Evolutionary conservation across 768 basidiomycete genomes (phyloP), one percentile per base, ranked within the genome.

Genomic region (Mycena crocata): DNA sequence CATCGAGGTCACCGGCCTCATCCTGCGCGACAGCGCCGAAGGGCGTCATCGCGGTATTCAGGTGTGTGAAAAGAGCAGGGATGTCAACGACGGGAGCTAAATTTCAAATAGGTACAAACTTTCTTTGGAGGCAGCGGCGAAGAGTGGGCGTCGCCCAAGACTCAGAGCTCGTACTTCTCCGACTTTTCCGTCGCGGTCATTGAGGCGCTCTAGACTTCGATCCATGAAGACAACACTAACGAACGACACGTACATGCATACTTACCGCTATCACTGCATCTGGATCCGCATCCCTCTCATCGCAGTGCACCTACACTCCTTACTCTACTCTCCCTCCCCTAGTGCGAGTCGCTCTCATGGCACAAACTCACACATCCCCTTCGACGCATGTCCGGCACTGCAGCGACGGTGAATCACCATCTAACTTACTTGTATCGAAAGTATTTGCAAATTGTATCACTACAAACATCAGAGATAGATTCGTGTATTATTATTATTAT

Each of bases 181-280:
- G 90, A 90, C 75, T 90, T 92, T 77, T 89, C 89, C 10, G 80
- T 89, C 61, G 88, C 89, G 39, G 85, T 91, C 73, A 85, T 82
- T 52, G 76, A 88, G 73, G 76, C 60, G 62, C 77, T 85, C 65
- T 85, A 78, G 75, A 70, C 61, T 37, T 15, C 44, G 23, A 39
- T 10, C 21, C 28, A n/a, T 23, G 44, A 51, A 42, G 34, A 64
- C 17, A 45, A 45, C 24, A 67, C 49, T 58, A 58, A 67, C 70
- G 62, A 59, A 12, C 24, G 31, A 62, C 40, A 67, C 66, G 39
- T 37, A 34, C 48, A 49, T 23, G 57, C 66, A 55, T 54, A 55
- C 48, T 57, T 60, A 58, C 57, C 49, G 45, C 58, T 57, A 32
- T 44, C 54, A 35, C 49, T 49, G 48, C 63, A 50, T 31, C 55